A percentile compares a stretch with the other conserved stretches of the same genome.
phyloP scores from a whole-genome alignment of 176 grass and related monocot species.

The Tillandsia leiboldiana region DNA sequence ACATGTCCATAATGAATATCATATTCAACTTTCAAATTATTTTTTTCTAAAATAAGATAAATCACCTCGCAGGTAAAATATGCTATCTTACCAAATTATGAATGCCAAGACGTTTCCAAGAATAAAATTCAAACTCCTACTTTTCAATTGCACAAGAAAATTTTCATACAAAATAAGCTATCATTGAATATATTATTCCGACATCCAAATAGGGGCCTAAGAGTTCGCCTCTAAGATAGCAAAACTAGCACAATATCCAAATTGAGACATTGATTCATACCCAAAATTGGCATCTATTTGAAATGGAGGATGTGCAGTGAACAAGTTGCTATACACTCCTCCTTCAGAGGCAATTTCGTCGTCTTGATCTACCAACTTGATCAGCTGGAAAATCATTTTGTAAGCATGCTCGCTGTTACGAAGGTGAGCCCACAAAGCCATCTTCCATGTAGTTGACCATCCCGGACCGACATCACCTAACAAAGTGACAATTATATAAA shows the following conservation, averaged over 20 bases:
- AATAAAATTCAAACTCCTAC: no score
- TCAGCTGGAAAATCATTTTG: conserved; percentile 68
- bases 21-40: no score
- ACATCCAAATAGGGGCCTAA: no score
- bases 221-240: neutral
- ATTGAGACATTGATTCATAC: conserved; percentile 25
- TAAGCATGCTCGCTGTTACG: conserved; percentile 78
- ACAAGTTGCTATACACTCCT: conserved; percentile 95
- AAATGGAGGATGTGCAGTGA: conserved; percentile 88
- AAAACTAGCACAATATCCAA: neutral
- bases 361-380: conserved; percentile 69
- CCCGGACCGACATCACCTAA: conserved; percentile 77
- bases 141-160: no score
- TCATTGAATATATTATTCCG: no score
- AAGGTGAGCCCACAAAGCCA: conserved; percentile 79
- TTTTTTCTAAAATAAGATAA: no score
- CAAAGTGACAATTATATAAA: conserved; percentile 7
- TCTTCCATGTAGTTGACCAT: conserved; percentile 98
- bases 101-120: no score
- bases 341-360: conserved; percentile 59
- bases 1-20: no score
- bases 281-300: conserved; percentile 97
- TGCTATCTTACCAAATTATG: no score
- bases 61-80: no score
- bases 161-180: no score